phyloP scores from a whole-genome alignment of 2,329 filamentous ascomycete species.

The Mollisiaceae sp. region DNA sequence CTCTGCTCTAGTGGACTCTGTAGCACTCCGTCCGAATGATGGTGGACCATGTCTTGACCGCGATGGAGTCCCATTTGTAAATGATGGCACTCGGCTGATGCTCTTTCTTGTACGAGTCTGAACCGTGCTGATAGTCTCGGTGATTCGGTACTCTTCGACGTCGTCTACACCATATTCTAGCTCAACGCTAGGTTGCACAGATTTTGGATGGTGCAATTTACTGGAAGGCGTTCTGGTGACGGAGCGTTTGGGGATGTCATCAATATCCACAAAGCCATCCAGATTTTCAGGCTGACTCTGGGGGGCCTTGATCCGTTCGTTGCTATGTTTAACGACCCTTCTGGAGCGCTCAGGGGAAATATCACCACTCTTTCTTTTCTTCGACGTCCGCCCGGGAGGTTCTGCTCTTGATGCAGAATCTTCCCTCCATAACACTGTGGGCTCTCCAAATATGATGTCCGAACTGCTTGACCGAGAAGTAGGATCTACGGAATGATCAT shows the following conservation, averaged over 20 bases:
- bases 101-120: constrained; percentile 38
- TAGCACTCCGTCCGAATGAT: background rate
- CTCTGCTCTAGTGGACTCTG: background rate
- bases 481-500: constrained; percentile 28
- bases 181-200: constrained; percentile 30
- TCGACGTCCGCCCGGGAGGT: constrained; percentile 35
- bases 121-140: constrained; percentile 35
- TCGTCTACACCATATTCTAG: constrained; percentile 14
- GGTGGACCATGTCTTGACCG: constrained; percentile 4
- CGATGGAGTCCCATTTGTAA: constrained; percentile 12
- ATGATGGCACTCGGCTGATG: constrained; percentile 35
- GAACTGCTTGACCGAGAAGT: constrained; percentile 35
- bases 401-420: constrained; percentile 38
- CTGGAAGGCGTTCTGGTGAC: constrained; percentile 15
- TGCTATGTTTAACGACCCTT: constrained; percentile 16
- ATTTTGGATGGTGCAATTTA: background rate
- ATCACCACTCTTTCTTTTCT: constrained; percentile 43
- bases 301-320: constrained; percentile 2
- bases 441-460: constrained; percentile 33
- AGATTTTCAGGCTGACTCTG: constrained; percentile 11
- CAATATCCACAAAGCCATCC: constrained; percentile 43
- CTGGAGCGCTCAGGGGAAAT: constrained; percentile 30
- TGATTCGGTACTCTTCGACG: constrained; percentile 33
- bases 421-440: constrained; percentile 36
- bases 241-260: constrained; percentile 28